Evolutionary conservation across 805 yeast genomes (phyloP).

Genomic region (Jamesozyma gamospora): DNA sequence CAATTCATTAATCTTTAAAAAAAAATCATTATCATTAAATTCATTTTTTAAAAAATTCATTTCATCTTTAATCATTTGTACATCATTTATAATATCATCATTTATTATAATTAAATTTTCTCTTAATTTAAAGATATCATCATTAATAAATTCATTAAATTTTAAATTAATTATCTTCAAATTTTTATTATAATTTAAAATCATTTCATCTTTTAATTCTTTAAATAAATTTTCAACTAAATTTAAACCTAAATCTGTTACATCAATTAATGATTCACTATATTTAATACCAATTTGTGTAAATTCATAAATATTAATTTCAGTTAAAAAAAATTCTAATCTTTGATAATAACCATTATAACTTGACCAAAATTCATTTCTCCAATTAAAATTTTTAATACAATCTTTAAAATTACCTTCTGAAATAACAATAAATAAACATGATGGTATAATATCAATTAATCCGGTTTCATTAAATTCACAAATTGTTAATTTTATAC

Average conservation of each 20-base stretch:
- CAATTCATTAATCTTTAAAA: too few species aligned
- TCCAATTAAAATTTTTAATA: constrained; percentile 20
- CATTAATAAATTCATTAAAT: neutral
- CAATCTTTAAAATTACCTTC: neutral
- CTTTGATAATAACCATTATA: constrained; percentile 56
- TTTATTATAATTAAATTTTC: neutral
- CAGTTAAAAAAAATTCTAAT: constrained; percentile 41
- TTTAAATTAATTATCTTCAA: neutral
- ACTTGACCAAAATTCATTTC: constrained; percentile 64
- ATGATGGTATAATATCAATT: constrained; percentile 3
- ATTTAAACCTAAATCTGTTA: neutral
- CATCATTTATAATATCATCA: neutral
- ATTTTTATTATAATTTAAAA: neutral
- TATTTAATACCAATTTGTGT: neutral
- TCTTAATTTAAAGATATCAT: neutral
- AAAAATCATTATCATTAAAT: neutral
- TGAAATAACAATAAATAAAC: neutral
- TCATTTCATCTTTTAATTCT: neutral
- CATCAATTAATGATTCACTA: neutral
- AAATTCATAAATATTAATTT: neutral
- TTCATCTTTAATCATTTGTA: constrained; percentile 3
- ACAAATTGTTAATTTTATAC: constrained; percentile 37
- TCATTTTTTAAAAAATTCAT: neutral
- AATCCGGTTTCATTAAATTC: constrained; percentile 33
- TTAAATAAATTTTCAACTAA: neutral